Conservation (phyloP, 176 grass and related monocot species). For the Phoenix dactylifera region DNA sequence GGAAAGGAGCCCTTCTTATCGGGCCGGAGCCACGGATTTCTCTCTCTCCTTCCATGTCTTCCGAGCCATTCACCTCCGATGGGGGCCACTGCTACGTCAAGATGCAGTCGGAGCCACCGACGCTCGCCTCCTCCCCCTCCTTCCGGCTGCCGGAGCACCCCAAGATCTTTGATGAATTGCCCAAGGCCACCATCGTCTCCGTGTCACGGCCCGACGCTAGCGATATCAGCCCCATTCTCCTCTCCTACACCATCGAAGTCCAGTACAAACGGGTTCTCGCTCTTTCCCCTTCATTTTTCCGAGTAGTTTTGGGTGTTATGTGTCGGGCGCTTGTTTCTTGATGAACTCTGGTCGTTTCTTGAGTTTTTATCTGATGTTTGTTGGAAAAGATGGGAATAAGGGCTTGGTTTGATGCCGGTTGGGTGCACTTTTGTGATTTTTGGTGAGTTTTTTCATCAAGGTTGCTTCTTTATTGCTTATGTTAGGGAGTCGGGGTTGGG, state of each 20-base stretch:
- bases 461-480: no score
- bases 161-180: slow-evolving; percentile 37
- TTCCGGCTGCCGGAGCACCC: slow-evolving; percentile 12
- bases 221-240: slow-evolving; percentile 47
- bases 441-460: no score
- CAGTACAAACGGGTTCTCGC: slow-evolving; percentile 32
- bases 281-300: background rate
- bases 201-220: slow-evolving; percentile 33
- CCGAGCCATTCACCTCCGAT: no score
- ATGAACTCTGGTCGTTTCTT: no score
- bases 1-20: no score
- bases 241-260: slow-evolving; percentile 43
- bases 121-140: slow-evolving; percentile 4
- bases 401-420: no score
- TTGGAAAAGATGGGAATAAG: no score
- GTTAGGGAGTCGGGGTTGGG: no score
- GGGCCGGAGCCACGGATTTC: no score
- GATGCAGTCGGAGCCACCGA: slow-evolving; percentile 28
- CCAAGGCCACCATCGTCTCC: slow-evolving; percentile 22
- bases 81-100: slow-evolving; percentile 33
- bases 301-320: background rate
- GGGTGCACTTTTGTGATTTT: no score
- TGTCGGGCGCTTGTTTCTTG: background rate
- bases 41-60: no score
- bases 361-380: no score